These are phyloP conservation scores for Kazachstania viticola DNA, from an alignment of 805 yeast species.

Conservation along the genomic window DNA sequence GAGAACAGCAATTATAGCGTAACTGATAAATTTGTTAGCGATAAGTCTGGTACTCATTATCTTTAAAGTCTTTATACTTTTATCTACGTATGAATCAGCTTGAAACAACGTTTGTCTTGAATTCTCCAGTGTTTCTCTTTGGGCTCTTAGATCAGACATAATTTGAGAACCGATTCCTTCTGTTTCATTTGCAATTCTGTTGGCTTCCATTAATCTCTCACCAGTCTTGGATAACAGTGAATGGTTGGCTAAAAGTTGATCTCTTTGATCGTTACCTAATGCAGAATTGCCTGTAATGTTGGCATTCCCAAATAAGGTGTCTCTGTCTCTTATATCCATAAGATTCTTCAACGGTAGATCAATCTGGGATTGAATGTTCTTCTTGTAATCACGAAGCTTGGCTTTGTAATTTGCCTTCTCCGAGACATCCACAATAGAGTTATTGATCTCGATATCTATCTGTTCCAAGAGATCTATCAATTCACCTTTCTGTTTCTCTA, in stretches of 20 bases:
- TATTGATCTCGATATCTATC: constrained; percentile 81
- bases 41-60: constrained; percentile 89
- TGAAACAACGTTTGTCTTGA: constrained; percentile 77
- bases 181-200: constrained; percentile 84
- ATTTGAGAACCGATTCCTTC: constrained; percentile 87
- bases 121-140: constrained; percentile 82
- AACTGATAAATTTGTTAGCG: constrained; percentile 80
- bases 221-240: constrained; percentile 72
- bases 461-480: constrained; percentile 63
- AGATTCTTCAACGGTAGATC: constrained; percentile 44
- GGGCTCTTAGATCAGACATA: constrained; percentile 77
- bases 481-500: constrained; percentile 25
- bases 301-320: constrained; percentile 54
- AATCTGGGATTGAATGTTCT: constrained; percentile 42
- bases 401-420: constrained; percentile 59
- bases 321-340: constrained; percentile 62
- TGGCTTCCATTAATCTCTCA: constrained; percentile 76
- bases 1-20: constrained; percentile 82
- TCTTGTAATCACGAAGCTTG: constrained; percentile 61
- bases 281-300: constrained; percentile 18
- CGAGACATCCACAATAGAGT: constrained; percentile 29
- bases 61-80: constrained; percentile 72
- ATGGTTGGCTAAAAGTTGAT: constrained; percentile 65
- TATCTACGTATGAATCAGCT: constrained; percentile 89
- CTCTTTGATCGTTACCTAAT: constrained; percentile 57